A percentile compares a stretch with the other conserved stretches of the same genome.
Evolutionary conservation across 768 basidiomycete genomes (phyloP).

Genomic region (Mycena vitilis): DNA sequence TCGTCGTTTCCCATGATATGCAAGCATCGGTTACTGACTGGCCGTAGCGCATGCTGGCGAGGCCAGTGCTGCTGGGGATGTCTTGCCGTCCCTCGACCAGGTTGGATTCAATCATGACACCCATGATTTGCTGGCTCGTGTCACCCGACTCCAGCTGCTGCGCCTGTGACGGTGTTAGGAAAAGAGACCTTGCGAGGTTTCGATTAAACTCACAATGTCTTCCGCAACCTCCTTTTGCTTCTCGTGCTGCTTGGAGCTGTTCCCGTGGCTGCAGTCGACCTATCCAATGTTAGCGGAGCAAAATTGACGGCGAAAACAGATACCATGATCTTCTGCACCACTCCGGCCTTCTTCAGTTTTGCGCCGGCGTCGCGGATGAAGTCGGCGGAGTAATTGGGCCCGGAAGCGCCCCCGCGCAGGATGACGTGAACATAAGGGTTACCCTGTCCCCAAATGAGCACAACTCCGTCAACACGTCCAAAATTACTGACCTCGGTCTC

Average conservation of each 20-base stretch:
- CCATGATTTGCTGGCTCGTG: conserved; percentile 82
- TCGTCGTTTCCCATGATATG: conserved; percentile 90
- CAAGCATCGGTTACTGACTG: conserved; percentile 92
- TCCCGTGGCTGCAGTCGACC: conserved; percentile 98
- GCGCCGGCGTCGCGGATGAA: conserved; percentile 80
- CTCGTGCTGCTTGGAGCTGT: conserved; percentile 91
- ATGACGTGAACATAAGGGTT: conserved; percentile 96
- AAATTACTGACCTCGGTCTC: conserved; percentile 80
- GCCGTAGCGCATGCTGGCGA: conserved; percentile 80
- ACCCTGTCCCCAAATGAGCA: conserved; percentile 58
- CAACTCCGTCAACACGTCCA: conserved; percentile 2
- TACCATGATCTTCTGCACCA: conserved; percentile 90
- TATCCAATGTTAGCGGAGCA: conserved; percentile 44
- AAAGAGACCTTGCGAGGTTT: conserved; percentile 6
- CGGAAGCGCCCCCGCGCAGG: conserved; percentile 88
- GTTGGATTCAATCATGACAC: conserved; percentile 97
- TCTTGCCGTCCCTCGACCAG: conserved; percentile 89
- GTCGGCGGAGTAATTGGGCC: conserved; percentile 89
- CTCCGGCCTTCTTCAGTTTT: conserved; percentile 82
- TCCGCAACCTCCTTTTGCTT: conserved; percentile 91
- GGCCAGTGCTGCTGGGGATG: conserved; percentile 74
- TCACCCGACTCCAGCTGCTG: conserved; percentile 78
- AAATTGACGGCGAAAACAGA: conserved; percentile 28
- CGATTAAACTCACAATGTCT: conserved; percentile 74
- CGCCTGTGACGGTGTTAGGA: conserved; percentile 59